Conservation (phyloP, 2,329 filamentous ascomycete genomes). For the Rutstroemia sp. region DNA sequence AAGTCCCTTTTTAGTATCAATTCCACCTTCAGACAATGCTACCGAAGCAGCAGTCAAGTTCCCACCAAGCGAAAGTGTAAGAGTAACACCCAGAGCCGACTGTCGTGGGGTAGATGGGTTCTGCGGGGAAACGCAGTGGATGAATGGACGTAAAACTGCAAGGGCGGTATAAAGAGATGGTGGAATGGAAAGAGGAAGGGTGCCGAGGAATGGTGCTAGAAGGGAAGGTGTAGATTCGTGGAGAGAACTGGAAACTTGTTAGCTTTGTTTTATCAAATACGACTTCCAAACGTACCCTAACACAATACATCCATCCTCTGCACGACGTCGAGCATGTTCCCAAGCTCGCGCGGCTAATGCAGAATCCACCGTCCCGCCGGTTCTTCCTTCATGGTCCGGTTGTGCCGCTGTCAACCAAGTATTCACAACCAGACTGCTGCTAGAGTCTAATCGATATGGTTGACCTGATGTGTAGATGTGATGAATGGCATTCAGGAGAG, state of each 20-base stretch:
- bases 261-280: not conserved
- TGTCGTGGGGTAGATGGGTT: conserved; percentile 82
- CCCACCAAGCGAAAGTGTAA: conserved; percentile 75
- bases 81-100: conserved; percentile 69
- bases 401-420: conserved; percentile 84
- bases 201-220: conserved; percentile 70
- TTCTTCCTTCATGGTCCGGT: conserved; percentile 57
- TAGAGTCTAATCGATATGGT: conserved; percentile 81
- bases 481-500: conserved; percentile 85
- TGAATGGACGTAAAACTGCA: conserved; percentile 75
- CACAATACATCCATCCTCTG: conserved; percentile 90
- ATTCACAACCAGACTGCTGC: conserved; percentile 88
- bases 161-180: conserved; percentile 69
- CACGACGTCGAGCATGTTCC: conserved; percentile 91
- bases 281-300: conserved; percentile 56
- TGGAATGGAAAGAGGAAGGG: conserved; percentile 74
- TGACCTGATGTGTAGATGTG: conserved; percentile 76
- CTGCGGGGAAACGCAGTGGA: conserved; percentile 78
- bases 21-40: conserved; percentile 76
- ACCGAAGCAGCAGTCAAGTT: conserved; percentile 69
- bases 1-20: conserved; percentile 76
- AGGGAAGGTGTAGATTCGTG: conserved; percentile 84
- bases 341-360: conserved; percentile 76
- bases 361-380: conserved; percentile 72
- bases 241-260: conserved; percentile 55